phyloP scores from a whole-genome alignment of 108 stramenopile species.

The Nannochloropsis gaditana region DNA sequence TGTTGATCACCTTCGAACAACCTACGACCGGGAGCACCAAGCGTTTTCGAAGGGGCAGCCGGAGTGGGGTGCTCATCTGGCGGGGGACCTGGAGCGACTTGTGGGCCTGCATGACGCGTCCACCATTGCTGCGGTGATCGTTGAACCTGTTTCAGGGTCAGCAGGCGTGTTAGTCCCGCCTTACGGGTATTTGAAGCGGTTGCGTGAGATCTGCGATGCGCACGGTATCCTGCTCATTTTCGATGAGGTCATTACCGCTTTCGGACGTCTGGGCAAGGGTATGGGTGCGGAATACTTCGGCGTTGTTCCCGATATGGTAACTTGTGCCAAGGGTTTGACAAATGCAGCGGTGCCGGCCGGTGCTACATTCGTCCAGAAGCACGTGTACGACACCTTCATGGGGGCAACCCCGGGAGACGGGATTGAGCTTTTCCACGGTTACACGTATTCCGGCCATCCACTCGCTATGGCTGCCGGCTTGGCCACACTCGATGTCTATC shows the following conservation, averaged over 20 bases:
- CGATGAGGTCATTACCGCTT: constrained; percentile 39
- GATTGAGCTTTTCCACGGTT: constrained; percentile 33
- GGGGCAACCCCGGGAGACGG: not conserved
- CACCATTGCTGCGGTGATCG: constrained; percentile 27
- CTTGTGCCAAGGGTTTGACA: constrained; percentile 35
- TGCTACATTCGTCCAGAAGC: constrained; percentile 21
- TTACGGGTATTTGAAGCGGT: constrained; percentile 26
- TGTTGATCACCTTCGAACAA: constrained; percentile 24
- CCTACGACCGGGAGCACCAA: constrained; percentile 8
- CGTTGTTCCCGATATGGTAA: constrained; percentile 28
- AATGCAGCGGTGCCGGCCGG: constrained; percentile 27
- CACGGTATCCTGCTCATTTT: constrained; percentile 30
- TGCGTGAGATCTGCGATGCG: constrained; percentile 30
- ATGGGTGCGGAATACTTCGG: constrained; percentile 23
- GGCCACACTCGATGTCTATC: constrained; percentile 23
- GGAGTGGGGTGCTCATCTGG: constrained; percentile 28
- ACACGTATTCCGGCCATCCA: constrained; percentile 29
- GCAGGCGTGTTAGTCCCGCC: constrained; percentile 30
- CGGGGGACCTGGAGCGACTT: constrained; percentile 24
- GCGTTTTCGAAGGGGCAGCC: constrained; percentile 26
- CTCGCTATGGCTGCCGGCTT: constrained; percentile 30
- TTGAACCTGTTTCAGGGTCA: constrained; percentile 30
- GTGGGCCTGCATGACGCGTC: constrained; percentile 25
- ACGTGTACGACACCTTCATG: constrained; percentile 26
- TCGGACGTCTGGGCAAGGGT: constrained; percentile 26